Base-by-base conservation (phyloP, 225 moss, liverwort and hornwort species). In the Pseudoscleropodium purum region DNA sequence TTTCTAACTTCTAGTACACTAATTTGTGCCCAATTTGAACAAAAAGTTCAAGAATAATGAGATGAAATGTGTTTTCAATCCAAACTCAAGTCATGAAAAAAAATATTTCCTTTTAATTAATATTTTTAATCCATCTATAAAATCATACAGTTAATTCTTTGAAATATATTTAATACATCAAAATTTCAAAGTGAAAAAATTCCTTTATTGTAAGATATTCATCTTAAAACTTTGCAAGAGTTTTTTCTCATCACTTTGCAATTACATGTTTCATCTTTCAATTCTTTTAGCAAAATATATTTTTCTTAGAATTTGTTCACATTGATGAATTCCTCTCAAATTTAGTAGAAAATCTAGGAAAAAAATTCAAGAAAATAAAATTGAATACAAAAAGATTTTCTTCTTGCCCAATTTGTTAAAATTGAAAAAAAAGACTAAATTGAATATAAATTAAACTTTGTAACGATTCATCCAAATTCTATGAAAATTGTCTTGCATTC, bases 11-110 rank as follows among this genome's bases (percentile, higher is more conserved):
- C 5, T 36, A 34, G 8, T 2, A 0, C 13, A 33, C 20, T 13
- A 20, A 51, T 7, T 51, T 76, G 21, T 21, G 2, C 3, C 45
- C 3, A 52, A 51, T 51, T 52, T 52, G 5, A 77, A 49, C 2
- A 33, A 33, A 1, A 5, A 14, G 0, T 52, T 36, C 36, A 76
- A 51, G 13, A 52, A 52, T 34, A 52, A 14, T 77, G 9, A 36
- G 0, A 14, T 36, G 1, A 23, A 77, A 52, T 9, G 34, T 52
- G 0, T 11, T 49, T 47, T 51, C 0, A 2, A 1, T 49, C 1
- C 33, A 5, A 49, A 49, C 1, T 1, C 0, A 4, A 0, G 9
- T 6, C 11, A 4, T 3, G 6, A 0, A 14, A 23, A 23, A n/a
- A 7, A 7, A 16, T 9, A 3, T 18, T 57, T 18, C 6, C 19